phyloP scores from a whole-genome alignment of 768 basidiomycete species.

The Fistulinella prunicolor region DNA sequence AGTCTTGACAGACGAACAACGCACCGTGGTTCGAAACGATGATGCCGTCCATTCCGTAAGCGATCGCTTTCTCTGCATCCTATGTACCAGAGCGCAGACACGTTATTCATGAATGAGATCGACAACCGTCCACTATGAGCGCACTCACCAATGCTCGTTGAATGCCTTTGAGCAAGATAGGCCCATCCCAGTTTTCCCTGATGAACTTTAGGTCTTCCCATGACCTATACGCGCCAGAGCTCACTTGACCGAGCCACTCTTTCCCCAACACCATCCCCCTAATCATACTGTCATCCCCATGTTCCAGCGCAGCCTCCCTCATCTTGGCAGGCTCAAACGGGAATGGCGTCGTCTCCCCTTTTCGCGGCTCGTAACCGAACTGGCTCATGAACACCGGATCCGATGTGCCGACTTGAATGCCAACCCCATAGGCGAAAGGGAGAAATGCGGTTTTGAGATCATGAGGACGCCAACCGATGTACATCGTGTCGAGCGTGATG shows the following conservation, averaged over 20 bases:
- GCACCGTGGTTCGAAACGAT: slow-evolving; percentile 44
- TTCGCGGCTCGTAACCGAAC: slow-evolving; percentile 42
- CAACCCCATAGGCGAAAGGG: slow-evolving; percentile 65
- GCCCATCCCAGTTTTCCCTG: slow-evolving; percentile 73
- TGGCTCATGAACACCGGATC: slow-evolving; percentile 79
- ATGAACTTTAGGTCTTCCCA: slow-evolving; percentile 75
- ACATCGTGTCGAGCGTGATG: slow-evolving; percentile 76
- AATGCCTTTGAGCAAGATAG: slow-evolving; percentile 75
- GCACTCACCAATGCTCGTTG: slow-evolving; percentile 53
- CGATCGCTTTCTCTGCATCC: slow-evolving; percentile 53
- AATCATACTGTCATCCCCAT: slow-evolving; percentile 47
- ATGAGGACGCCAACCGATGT: slow-evolving; percentile 73
- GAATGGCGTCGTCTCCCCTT: slow-evolving; percentile 43
- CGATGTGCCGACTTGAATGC: slow-evolving; percentile 62
- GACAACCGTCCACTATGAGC: neutral
- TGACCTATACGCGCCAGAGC: slow-evolving; percentile 57
- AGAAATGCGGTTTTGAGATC: slow-evolving; percentile 64
- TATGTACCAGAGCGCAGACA: slow-evolving; percentile 3
- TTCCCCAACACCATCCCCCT: slow-evolving; percentile 44
- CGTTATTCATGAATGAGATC: neutral
- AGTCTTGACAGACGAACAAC: neutral
- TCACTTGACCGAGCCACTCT: slow-evolving; percentile 62
- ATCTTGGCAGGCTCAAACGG: slow-evolving; percentile 56
- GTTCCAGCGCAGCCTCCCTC: slow-evolving; percentile 36
- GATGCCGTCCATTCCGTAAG: slow-evolving; percentile 42